Evolutionary conservation across 768 basidiomycete species (phyloP), one percentile per base, ranked within the genome.

Genomic region (Mycena metata): DNA sequence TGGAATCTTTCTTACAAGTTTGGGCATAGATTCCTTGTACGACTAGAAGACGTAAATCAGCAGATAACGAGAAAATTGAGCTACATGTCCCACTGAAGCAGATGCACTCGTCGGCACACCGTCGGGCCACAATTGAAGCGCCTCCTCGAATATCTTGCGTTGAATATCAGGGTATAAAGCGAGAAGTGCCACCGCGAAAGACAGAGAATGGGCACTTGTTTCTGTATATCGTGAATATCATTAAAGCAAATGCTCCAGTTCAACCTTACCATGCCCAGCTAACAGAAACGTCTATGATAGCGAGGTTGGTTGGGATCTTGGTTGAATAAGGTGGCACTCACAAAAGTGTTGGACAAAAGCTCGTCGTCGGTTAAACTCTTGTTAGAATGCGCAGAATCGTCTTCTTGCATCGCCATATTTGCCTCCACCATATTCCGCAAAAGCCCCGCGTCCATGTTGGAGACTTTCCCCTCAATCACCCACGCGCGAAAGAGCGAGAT

Each of bases 121-220:
- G 11, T 76, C 68, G 13, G 84, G 83, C 82, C 85, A 86, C 21
- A 84, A 49, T n/a, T 55, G 64, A 7, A 60, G 43, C 11, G 79
- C 74, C 60, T 88, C 86, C 23, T 84, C 79, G 58, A 80, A 82
- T 0, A 89, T 67, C 57, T 78, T 84, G 21, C 80, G 75, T 67
- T 89, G 88, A 23, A 78, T 78, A 0, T 84, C 83, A 2, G 87
- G 87, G 71, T 88, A 76, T 9, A 88, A 75, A 4, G 88, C 88
- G 7, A 89, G 74, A 19, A 86, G 76, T 0, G 73, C 76, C 15
- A 87, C 66, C 1, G 80, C 78, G 64, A 86, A 86, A 41, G 78
- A 77, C 5, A 86, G 75, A 0, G 84, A 76, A 69, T 86, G 83
- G 7, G 86, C 79, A 0, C 82, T 80, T 0, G 86, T 88, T 75